These are phyloP conservation scores for Clonostachys byssicola DNA, from an alignment of 2,329 filamentous ascomycete genomes.

Conservation along the genomic window DNA sequence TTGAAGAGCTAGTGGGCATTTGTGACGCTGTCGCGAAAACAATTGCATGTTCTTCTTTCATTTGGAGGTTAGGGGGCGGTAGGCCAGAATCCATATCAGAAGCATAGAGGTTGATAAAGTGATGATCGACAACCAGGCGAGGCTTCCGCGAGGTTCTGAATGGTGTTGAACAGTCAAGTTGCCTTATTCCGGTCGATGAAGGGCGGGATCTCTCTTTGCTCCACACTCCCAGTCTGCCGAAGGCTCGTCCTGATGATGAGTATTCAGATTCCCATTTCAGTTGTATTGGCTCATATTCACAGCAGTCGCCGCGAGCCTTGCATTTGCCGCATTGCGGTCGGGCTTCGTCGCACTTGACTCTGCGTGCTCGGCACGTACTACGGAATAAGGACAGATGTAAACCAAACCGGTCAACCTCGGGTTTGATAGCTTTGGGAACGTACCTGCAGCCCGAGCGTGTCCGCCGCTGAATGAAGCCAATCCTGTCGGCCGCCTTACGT, in stretches of 20 bases:
- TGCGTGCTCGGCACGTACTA: slow-evolving; percentile 7
- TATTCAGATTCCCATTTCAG: slow-evolving; percentile 5
- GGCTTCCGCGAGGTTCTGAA: background rate
- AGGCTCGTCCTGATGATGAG: slow-evolving; percentile 1
- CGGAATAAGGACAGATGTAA: background rate
- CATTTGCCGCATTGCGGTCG: slow-evolving; percentile 2
- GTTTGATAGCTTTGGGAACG: background rate
- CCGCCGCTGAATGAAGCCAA: background rate
- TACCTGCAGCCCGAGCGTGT: slow-evolving; percentile 4
- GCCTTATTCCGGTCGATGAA: background rate
- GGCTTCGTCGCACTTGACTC: slow-evolving; percentile 6
- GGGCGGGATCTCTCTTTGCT: background rate
- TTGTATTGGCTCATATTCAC: slow-evolving; percentile 1
- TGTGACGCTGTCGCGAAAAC: too few species aligned
- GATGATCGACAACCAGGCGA: background rate
- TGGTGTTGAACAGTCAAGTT: background rate
- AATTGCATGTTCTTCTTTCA: too few species aligned
- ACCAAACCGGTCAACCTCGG: background rate
- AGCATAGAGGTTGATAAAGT: background rate
- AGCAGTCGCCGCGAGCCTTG: background rate
- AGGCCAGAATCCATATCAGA: background rate
- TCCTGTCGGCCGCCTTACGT: slow-evolving; percentile 2
- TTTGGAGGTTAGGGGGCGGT: too few species aligned
- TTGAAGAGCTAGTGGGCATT: too few species aligned
- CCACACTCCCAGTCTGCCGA: slow-evolving; percentile 4